Evolutionary conservation across 2,329 filamentous ascomycete genomes (phyloP), one percentile per base, ranked within the genome.

Genomic region (Cladosporium colombiae): DNA sequence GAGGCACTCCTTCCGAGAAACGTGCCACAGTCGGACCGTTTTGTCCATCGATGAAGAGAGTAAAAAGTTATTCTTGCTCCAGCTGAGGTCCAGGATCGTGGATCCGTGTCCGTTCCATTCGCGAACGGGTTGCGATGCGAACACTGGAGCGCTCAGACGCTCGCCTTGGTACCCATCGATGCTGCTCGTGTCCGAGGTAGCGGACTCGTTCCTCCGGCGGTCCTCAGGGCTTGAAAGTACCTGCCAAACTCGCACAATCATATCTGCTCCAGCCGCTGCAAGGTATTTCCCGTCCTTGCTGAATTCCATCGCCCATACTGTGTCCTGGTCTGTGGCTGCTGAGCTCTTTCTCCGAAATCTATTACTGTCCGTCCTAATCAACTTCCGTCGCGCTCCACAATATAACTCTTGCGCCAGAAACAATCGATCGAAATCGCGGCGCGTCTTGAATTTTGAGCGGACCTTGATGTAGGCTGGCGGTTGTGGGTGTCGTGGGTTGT

Each of bases 1-100:
- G 0, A 99, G 83, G 73, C 93, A 97, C 74, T 98, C 93, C 3
- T 85, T 79, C 62, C 94, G 85, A 74, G 87, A 94, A 68, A 95
- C 84, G 78, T 99, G 95, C 94, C 95, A 99, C 57, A 99, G 79
- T 16, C 92, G 87, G 14, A 99, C 95, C 0, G 93, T 97, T 81
- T 97, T 97, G 77, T 99, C 95, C 93, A 98, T 97, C 0, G 93
- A 97, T 0, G 93, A 96, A 3, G 94, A 97, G 18, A 99, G 83
- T 31, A 99, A 79, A 72, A 99, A 99, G 77, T 96, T 97, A 79
- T 99, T 99, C 83, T 98, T 99, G 81, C 94, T 98, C 95, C 95
- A 99, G 76, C 92, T 96, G 67, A 99, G 78, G 75, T 97, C 94
- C 69, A 99, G 81, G 6, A 99, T 88, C 71, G 96, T 93, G 18